A percentile compares a stretch with the other conserved stretches of the same genome.
Conservation (phyloP, 441 rosid genomes). For the Mallotus repandus region DNA sequence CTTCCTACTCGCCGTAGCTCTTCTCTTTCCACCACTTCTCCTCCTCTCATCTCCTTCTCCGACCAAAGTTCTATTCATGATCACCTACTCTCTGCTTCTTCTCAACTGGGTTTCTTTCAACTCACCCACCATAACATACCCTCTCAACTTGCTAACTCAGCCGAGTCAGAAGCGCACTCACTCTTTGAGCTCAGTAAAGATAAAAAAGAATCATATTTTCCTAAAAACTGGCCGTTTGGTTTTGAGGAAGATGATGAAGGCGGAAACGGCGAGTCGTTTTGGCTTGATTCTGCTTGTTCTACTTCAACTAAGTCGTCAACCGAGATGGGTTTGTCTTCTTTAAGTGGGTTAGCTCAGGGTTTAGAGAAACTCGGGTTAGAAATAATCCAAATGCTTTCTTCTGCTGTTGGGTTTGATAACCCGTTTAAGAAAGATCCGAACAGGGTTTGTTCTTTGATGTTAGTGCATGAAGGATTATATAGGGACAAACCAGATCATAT, state of each 20-base stretch:
- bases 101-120: slow-evolving; percentile 58
- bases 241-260: slow-evolving; percentile 39
- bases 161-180: slow-evolving; percentile 50
- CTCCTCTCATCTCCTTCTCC: slow-evolving; percentile 44
- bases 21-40: slow-evolving; percentile 28
- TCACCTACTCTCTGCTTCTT: slow-evolving; percentile 40
- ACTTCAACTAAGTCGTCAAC: slow-evolving; percentile 29
- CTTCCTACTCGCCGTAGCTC: slow-evolving; percentile 50
- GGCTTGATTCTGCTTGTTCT: slow-evolving; percentile 42
- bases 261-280: slow-evolving; percentile 49
- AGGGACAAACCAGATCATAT: slow-evolving; percentile 32
- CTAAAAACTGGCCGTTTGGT: slow-evolving; percentile 75
- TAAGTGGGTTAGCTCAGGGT: slow-evolving; percentile 41
- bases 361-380: slow-evolving; percentile 55
- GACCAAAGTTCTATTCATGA: slow-evolving; percentile 16
- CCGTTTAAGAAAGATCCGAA: slow-evolving; percentile 45
- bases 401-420: slow-evolving; percentile 49
- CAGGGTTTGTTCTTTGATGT: slow-evolving; percentile 49
- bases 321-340: slow-evolving; percentile 36
- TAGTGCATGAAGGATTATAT: slow-evolving; percentile 36
- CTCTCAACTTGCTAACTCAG: slow-evolving; percentile 49
- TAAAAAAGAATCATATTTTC: slow-evolving; percentile 43
- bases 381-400: slow-evolving; percentile 43
- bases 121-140: slow-evolving; percentile 42
- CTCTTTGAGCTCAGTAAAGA: slow-evolving; percentile 49